Base-by-base conservation (phyloP, 805 yeast genomes). In the Cyberlindnera mississippiensis region DNA sequence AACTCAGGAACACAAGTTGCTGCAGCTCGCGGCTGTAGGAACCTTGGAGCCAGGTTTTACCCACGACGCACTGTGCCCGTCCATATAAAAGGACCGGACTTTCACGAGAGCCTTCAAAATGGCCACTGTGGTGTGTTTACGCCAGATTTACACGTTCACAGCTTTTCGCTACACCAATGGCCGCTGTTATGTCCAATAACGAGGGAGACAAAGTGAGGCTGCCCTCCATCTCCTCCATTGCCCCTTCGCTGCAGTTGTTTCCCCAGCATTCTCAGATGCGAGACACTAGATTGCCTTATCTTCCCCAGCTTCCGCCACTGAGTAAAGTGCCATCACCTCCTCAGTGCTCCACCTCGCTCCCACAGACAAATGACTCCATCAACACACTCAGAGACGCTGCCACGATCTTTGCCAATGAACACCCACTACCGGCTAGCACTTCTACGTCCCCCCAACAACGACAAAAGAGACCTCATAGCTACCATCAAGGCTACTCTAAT, bases 151-250 rank as follows among this genome's bases (percentile, higher is more conserved):
- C n/a, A n/a, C n/a, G n/a, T n/a, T n/a, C n/a, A n/a, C n/a, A n/a
- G n/a, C n/a, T n/a, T n/a, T n/a, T n/a, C n/a, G n/a, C 24, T 20
- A 20, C 24, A 20, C 6, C 24, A 20, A 43, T 42, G 45, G 36
- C 45, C 7, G 41, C 42, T 12, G 42, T 42, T 17, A 44, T 40
- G 44, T 20, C 24, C 24, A 13, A 19, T 30, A 30, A 24, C 39
- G 4, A 29, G 31, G 15, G n/a, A 17, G 43, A 40, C 36, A 44
- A 34, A 29, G 41, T 44, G 28, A 40, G 38, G 19, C 47, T 44
- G 12, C 47, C 47, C 39, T 40, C 47, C 27, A 33, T 44, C 36
- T 33, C 47, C 27, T 4, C 37, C 9, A 28, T 44, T 16, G 39
- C 37, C 5, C 27, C 38, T 10, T 28, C 24, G 14, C 34, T 27